phyloP scores from a whole-genome alignment of 345 rosid genomes.

The Luvunga scandens region DNA sequence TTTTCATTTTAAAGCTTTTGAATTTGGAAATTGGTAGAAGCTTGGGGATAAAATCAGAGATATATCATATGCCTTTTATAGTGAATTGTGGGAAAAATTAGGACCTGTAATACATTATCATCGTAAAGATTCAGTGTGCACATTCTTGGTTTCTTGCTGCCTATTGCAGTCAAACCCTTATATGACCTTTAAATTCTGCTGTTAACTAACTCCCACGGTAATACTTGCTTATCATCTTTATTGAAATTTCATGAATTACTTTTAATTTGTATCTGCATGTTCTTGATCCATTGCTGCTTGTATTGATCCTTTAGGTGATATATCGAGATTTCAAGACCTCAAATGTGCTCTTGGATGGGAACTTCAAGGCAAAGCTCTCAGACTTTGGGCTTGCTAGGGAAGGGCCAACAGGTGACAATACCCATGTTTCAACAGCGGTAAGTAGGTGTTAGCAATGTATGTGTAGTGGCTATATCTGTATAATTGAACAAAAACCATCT shows the following conservation, averaged over 20 bases:
- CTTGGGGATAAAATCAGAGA: no score
- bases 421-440: constrained; percentile 89
- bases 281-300: neutral
- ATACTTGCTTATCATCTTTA: neutral
- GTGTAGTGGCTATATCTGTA: neutral
- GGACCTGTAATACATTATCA: no score
- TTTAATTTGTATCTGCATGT: neutral
- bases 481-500: neutral
- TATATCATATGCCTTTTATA: no score
- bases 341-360: constrained; percentile 73
- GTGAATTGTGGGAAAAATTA: no score
- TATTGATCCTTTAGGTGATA: constrained; percentile 54
- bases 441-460: constrained; percentile 15
- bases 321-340: constrained; percentile 90
- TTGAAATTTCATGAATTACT: neutral
- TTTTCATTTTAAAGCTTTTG: no score
- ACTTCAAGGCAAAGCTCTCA: constrained; percentile 68
- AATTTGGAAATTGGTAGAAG: no score
- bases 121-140: no score
- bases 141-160: no score
- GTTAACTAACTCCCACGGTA: no score
- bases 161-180: no score
- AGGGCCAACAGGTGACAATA: constrained; percentile 73
- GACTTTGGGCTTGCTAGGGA: constrained; percentile 98
- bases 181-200: no score